Conservation (phyloP, 495 filamentous ascomycete genomes). For the Pyronema omphalodes region DNA sequence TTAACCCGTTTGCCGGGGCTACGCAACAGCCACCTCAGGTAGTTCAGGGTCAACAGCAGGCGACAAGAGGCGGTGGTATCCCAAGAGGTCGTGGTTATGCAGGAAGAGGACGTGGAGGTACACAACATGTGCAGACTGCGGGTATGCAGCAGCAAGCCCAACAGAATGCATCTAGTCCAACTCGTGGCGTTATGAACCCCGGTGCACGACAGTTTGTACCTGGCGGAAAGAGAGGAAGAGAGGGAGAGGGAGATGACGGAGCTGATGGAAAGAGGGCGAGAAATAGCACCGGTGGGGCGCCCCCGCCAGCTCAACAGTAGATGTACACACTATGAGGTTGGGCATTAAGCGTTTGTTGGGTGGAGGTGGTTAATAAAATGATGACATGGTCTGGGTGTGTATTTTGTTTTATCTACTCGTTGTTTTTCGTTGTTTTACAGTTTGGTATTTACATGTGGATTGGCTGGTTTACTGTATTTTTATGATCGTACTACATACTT, state of each 20-base stretch:
- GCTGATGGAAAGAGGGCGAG: background rate
- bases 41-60: conserved; percentile 7
- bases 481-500: background rate
- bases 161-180: conserved; percentile 15
- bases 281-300: background rate
- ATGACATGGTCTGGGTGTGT: background rate
- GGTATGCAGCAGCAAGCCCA: conserved; percentile 9
- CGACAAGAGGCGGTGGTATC: conserved; percentile 5
- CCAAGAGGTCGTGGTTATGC: conserved; percentile 12
- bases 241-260: background rate
- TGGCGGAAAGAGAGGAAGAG: background rate
- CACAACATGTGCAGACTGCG: conserved; percentile 3
- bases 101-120: conserved; percentile 10
- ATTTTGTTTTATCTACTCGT: background rate
- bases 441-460: background rate
- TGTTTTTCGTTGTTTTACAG: background rate
- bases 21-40: conserved; percentile 12
- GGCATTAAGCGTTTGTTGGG: background rate
- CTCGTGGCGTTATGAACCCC: conserved; percentile 19
- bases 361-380: background rate
- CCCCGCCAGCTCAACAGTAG: background rate
- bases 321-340: background rate
- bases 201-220: conserved; percentile 22
- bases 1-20: conserved; percentile 6
- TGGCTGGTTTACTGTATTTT: background rate